Percentiles rank a stretch among this genome's conserved stretches.
Conservation (phyloP, 2,329 filamentous ascomycete species). For the Talaromyces marneffei region DNA sequence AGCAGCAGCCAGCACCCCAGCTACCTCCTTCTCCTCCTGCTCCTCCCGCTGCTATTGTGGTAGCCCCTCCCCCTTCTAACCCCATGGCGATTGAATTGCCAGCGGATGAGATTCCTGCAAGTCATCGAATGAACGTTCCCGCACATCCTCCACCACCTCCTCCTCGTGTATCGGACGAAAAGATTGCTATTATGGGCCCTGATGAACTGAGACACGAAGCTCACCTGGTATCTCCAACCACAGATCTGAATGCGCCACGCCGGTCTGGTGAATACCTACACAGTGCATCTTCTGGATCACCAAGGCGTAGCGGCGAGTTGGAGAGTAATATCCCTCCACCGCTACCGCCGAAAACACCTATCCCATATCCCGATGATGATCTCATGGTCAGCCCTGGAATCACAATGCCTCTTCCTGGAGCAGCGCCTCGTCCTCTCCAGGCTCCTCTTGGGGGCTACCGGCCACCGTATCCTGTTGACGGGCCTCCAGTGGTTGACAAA, state of each 20-base stretch:
- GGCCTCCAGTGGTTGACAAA: conserved; percentile 79
- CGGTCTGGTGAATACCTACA: conserved; percentile 30
- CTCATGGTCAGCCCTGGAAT: conserved; percentile 25
- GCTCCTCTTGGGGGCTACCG: conserved; percentile 22
- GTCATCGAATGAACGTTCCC: conserved; percentile 19
- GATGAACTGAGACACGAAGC: conserved; percentile 44
- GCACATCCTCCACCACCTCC: conserved; percentile 20
- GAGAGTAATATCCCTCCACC: conserved; percentile 52
- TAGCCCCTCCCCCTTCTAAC: conserved; percentile 32
- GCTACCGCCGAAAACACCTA: conserved; percentile 69
- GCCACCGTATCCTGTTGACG: conserved; percentile 73
- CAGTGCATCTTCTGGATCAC: conserved; percentile 33
- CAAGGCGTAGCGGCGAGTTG: conserved; percentile 33
- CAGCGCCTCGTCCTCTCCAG: conserved; percentile 6
- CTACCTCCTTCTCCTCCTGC: conserved; percentile 22
- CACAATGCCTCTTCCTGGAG: conserved; percentile 30
- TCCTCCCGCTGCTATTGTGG: conserved; percentile 25
- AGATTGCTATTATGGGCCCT: conserved; percentile 58
- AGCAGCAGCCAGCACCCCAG: not conserved
- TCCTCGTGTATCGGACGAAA: conserved; percentile 54
- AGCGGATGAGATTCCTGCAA: conserved; percentile 41
- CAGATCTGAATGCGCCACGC: conserved; percentile 22
- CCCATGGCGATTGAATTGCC: conserved; percentile 55
- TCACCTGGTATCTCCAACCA: conserved; percentile 25
- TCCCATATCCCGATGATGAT: conserved; percentile 48